Conservation (phyloP, 1,139 yeast species). For the Kodamaea suecica region DNA sequence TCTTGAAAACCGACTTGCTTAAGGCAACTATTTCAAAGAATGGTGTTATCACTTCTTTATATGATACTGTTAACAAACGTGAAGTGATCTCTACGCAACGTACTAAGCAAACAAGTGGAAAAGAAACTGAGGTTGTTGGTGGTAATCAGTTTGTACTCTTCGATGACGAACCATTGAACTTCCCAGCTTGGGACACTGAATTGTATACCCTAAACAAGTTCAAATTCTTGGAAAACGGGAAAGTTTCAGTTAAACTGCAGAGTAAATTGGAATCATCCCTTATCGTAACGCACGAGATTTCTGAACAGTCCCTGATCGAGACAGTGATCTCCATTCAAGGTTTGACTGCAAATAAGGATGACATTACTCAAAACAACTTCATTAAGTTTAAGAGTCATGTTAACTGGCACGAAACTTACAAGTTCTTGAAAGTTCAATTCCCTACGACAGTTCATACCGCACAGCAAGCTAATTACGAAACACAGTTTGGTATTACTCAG, state of each 20-base stretch:
- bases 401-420: slow-evolving; percentile 83
- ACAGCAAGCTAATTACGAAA: slow-evolving; percentile 74
- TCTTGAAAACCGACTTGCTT: slow-evolving; percentile 59
- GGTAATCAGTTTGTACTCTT: slow-evolving; percentile 79
- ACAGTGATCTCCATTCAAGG: slow-evolving; percentile 75
- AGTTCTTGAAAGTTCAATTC: slow-evolving; percentile 90
- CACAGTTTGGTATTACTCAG: slow-evolving; percentile 86
- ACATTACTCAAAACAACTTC: slow-evolving; percentile 35
- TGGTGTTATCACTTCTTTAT: slow-evolving; percentile 68
- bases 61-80: slow-evolving; percentile 56
- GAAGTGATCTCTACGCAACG: slow-evolving; percentile 63
- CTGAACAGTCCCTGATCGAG: slow-evolving; percentile 54
- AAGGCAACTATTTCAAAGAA: slow-evolving; percentile 53
- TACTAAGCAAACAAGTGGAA: slow-evolving; percentile 44
- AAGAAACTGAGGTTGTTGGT: slow-evolving; percentile 34
- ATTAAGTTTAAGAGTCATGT: slow-evolving; percentile 63
- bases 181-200: slow-evolving; percentile 99
- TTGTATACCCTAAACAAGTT: slow-evolving; percentile 73
- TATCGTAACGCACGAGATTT: slow-evolving; percentile 56
- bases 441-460: slow-evolving; percentile 81
- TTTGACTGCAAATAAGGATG: slow-evolving; percentile 24
- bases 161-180: slow-evolving; percentile 85
- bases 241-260: slow-evolving; percentile 48
- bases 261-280: slow-evolving; percentile 64
- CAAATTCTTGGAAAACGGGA: slow-evolving; percentile 43